Base-by-base conservation (phyloP, 306 rosid species). In the Lotus japonicus region DNA sequence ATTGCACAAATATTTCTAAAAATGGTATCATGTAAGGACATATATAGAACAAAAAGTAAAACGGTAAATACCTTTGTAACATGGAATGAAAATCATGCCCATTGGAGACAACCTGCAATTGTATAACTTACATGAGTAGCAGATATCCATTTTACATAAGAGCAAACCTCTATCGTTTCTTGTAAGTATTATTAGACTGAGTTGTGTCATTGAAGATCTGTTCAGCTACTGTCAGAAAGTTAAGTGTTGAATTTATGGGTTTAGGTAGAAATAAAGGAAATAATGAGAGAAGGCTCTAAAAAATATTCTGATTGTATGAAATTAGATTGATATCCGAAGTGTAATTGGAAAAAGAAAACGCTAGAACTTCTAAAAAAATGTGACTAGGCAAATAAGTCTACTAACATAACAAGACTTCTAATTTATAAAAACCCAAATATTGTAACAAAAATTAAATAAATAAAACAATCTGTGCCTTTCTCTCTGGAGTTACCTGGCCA, bases 1-100 rank as follows among this genome's bases (percentile, higher is more conserved):
- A 58, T 39, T 48, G 58, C 72, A 41, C 31, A 73, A 26, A 62
- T 6, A 53, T 46, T 53, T 31, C 43, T 42, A 51, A n/a, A 60
- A n/a, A 51, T 46, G 9, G 55, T 9, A 62, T 54, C 39, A 44
- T 7, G 42, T 38, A 7, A 38, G 42, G 11, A 13, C 31, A 51
- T 18, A 44, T 11, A 51, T 50, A 31, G 68, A 26, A 11, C 45
- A 23, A 50, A 23, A 21, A 6, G 33, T 0, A 16, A 16, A 43
- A 64, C 11, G 43, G 73, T 18, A 17, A 75, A 50, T 76, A 94
- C 97, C 99, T 90, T 88, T 88, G 87, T 85, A 94, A 68, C 99
- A 90, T 48, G 99, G 96, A 84, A 94, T 88, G 84, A 94, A 94
- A 74, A 88, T 78, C 99, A 94, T 90, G 77, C 97, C 96, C 99